Base-by-base conservation (phyloP, 192 early-diverging fungal genomes). In the Rhizophagus clarus region DNA sequence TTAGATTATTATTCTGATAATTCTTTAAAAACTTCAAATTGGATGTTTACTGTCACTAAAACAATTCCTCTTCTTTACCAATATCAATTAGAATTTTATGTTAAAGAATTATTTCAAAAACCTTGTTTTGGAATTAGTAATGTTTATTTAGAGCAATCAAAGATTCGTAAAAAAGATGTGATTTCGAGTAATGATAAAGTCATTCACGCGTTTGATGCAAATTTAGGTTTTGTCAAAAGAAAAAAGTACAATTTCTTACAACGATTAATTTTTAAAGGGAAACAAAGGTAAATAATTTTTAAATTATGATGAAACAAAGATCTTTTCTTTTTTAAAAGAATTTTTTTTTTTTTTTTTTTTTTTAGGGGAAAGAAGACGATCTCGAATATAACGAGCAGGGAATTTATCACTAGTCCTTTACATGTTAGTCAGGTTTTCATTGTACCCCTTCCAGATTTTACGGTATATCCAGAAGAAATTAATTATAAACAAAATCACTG, bases 361-460 rank as follows among this genome's bases (percentile, higher is more conserved):
- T 51, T 51, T 51, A 3, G 15, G 3, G 15, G 15, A 51, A 51
- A 51, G 2, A 51, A 3, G 12, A 51, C 3, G 49, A 17, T 51
- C 17, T 51, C 49, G 17, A 51, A 12, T 20, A 51, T 20, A 51
- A 17, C 14, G 17, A 51, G 17, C 4, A 51, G 4, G 4, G 15
- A 2, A 51, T 4, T 17, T 7, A 12, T 51, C 49, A 51, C 40
- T 42, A 42, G 40, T 10, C 40, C 40, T 42, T 42, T 10, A 51
- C 14, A 20, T 1, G 2, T 51, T 0, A 20, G 15, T 51, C 49
- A 70, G 17, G 37, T 70, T 20, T 70, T 42, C n/a, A 42, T 37
- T 20, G 71, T 72, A 10, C 71, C 71, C 3, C 42, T 72, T 5
- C 71, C 71, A 15, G 45, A 72, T 72, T 72, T 72, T 29, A 72